These are phyloP conservation scores for Petrea volubilis DNA, from an alignment of 257 asterid genomes.

Conservation along the genomic window DNA sequence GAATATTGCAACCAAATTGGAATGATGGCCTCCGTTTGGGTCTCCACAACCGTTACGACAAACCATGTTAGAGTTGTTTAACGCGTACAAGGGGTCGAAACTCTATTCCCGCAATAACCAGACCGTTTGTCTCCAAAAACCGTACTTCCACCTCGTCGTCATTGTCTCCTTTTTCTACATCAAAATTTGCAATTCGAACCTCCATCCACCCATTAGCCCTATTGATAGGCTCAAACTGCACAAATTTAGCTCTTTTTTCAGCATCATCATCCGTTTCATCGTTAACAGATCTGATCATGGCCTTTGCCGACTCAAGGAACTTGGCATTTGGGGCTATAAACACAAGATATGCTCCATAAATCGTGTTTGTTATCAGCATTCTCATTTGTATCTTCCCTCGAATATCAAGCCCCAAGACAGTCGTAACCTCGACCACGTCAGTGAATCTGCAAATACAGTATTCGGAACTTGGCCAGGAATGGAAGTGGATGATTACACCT, in stretches of 20 bases:
- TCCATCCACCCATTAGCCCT: not conserved
- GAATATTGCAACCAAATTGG: too few relatives aligned
- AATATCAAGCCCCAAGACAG: conserved; percentile 33
- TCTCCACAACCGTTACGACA: too few relatives aligned
- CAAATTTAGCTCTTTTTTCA: not conserved
- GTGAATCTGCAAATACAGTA: conserved; percentile 22
- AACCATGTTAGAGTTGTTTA: too few relatives aligned
- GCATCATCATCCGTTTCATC: not conserved
- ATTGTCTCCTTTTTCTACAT: not conserved
- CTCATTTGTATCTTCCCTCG: conserved; percentile 31
- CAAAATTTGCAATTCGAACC: not conserved
- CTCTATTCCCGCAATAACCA: not conserved
- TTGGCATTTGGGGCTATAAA: conserved; percentile 14
- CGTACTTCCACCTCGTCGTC: conserved; percentile 4
- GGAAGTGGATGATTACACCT: too few relatives aligned
- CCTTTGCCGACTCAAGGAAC: conserved; percentile 1
- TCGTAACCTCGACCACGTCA: conserved; percentile 34
- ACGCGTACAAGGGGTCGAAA: conserved; percentile 1
- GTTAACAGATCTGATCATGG: conserved; percentile 13
- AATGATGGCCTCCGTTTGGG: too few relatives aligned
- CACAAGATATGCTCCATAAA: conserved; percentile 33
- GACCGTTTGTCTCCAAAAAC: not conserved
- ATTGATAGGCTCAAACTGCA: not conserved
- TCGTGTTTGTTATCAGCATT: conserved; percentile 18
- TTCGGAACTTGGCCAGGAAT: too few relatives aligned